Percentiles rank a stretch among this genome's conserved stretches.
Evolutionary conservation across 345 rosid species (phyloP).

Genomic region (Dipteronia sinensis): DNA sequence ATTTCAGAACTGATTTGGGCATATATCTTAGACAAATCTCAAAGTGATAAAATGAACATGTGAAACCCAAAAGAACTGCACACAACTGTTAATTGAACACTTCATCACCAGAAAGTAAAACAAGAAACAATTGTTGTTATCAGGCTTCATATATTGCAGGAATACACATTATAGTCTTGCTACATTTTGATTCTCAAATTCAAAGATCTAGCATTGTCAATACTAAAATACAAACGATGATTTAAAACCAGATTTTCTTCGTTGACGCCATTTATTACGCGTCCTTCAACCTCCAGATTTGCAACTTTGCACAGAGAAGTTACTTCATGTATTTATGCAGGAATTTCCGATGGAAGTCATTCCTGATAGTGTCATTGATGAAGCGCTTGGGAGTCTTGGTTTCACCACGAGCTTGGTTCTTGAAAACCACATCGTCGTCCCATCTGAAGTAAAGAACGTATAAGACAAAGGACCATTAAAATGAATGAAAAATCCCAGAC

Average conservation of each 20-base stretch:
- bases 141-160: not conserved
- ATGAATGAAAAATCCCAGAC: not conserved
- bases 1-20: no score
- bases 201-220: slow-evolving; percentile 9
- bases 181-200: not conserved
- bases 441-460: slow-evolving; percentile 53
- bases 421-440: slow-evolving; percentile 99
- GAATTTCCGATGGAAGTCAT: slow-evolving; percentile 92
- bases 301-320: not conserved
- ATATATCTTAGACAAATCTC: no score
- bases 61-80: not conserved
- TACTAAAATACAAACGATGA: slow-evolving; percentile 12
- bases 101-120: not conserved
- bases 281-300: not conserved
- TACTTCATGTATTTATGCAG: slow-evolving; percentile 95
- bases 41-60: no score
- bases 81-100: not conserved
- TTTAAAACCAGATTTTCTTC: not conserved
- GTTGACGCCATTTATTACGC: no score
- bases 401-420: slow-evolving; percentile 98
- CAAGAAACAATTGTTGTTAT: not conserved
- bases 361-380: slow-evolving; percentile 95
- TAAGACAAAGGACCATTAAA: not conserved
- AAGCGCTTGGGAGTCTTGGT: slow-evolving; percentile 91
- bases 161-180: not conserved